Evolutionary conservation across 108 stramenopile species (phyloP).

Genomic region (Nitzschia sp.): DNA sequence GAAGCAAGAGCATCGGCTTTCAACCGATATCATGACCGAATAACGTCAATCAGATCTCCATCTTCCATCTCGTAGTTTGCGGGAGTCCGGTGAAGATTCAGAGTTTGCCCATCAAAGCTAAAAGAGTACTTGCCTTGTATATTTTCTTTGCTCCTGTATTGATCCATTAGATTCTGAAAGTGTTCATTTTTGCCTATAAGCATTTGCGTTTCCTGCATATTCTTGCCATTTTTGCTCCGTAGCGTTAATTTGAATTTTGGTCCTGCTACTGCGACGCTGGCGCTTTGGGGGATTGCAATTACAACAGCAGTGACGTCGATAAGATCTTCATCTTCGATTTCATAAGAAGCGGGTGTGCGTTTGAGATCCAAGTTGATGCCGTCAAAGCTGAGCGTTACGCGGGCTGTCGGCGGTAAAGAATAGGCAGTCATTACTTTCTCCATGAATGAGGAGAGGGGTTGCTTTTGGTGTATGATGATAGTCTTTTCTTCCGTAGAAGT

Average conservation of each 20-base stretch:
- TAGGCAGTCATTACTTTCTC: slow-evolving; percentile 27
- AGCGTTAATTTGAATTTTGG: slow-evolving; percentile 1
- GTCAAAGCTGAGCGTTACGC: slow-evolving; percentile 45
- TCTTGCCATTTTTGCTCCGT: not conserved
- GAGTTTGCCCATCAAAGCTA: slow-evolving; percentile 47
- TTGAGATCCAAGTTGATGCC: slow-evolving; percentile 46
- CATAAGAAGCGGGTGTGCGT: slow-evolving; percentile 55
- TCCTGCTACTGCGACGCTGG: not conserved
- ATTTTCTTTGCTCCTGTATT: not conserved
- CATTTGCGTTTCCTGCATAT: not conserved
- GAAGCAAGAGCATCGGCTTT: too few relatives aligned
- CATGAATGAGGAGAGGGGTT: slow-evolving; percentile 20
- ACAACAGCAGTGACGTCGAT: slow-evolving; percentile 41
- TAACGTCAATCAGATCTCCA: slow-evolving; percentile 70
- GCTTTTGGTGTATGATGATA: slow-evolving; percentile 30
- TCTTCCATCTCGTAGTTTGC: slow-evolving; percentile 48
- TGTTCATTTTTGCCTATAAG: not conserved
- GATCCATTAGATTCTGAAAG: slow-evolving; percentile 4
- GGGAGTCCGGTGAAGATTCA: slow-evolving; percentile 34
- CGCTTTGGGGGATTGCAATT: not conserved
- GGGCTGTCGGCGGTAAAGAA: slow-evolving; percentile 11
- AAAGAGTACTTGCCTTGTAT: not conserved
- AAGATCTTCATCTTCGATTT: slow-evolving; percentile 75
- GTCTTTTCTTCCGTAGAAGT: slow-evolving; percentile 2
- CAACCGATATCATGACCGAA: too few relatives aligned